Evolutionary conservation across 2,329 filamentous ascomycete species (phyloP).

Genomic region (Balansia obtecta): DNA sequence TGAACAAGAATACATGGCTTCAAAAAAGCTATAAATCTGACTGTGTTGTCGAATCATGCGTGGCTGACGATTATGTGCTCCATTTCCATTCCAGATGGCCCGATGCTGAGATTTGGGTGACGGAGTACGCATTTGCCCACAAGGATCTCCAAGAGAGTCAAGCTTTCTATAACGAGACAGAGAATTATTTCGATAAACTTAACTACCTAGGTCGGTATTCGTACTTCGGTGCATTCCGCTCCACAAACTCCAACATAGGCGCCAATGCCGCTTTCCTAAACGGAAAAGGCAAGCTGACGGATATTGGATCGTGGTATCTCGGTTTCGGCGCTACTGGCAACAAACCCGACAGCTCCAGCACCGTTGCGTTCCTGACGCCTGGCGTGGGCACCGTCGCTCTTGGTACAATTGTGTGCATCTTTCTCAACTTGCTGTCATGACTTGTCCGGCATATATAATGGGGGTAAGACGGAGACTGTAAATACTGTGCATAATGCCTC

Average conservation of each 20-base stretch:
- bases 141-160: constrained; percentile 45
- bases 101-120: constrained; percentile 58
- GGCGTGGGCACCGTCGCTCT: not conserved
- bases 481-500: no score
- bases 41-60: no score
- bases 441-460: not conserved
- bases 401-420: constrained; percentile 3
- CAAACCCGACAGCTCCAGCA: constrained; percentile 18
- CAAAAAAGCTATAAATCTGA: no score
- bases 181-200: constrained; percentile 50
- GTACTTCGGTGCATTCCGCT: constrained; percentile 65
- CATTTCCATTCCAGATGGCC: constrained; percentile 43
- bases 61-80: not conserved
- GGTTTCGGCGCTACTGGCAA: constrained; percentile 38
- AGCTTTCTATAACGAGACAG: constrained; percentile 53
- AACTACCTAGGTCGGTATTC: constrained; percentile 53
- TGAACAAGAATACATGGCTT: no score
- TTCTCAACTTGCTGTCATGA: constrained; percentile 2
- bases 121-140: constrained; percentile 57
- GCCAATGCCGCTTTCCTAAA: constrained; percentile 61
- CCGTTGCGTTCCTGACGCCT: not conserved
- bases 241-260: constrained; percentile 59
- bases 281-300: constrained; percentile 54
- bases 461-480: no score
- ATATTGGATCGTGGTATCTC: constrained; percentile 70